A percentile compares a stretch with the other conserved stretches of the same genome.
phyloP scores from a whole-genome alignment of 306 rosid species.

The Quillaja saponaria region DNA sequence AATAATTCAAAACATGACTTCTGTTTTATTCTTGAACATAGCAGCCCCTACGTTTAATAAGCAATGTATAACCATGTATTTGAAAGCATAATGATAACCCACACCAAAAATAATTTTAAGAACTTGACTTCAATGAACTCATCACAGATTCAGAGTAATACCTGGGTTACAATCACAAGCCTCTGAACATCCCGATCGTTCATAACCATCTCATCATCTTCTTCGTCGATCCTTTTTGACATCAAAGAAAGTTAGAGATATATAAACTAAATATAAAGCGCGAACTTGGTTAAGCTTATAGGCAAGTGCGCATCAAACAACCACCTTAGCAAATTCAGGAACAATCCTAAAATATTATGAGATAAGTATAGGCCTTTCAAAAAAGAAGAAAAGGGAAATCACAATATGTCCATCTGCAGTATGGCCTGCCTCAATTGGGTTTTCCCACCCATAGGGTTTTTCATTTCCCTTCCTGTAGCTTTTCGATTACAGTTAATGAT shows the following conservation, averaged over 20 bases:
- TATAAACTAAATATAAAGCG: constrained; percentile 9
- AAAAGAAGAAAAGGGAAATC: no score
- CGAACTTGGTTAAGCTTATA: not conserved
- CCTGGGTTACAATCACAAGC: constrained; percentile 96
- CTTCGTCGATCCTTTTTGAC: constrained; percentile 67
- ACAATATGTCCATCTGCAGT: not conserved
- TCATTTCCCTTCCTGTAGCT: no score
- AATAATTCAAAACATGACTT: no score
- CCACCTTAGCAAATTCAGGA: not conserved
- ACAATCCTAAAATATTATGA: not conserved
- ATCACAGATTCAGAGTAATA: constrained; percentile 41
- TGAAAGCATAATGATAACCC: constrained; percentile 2
- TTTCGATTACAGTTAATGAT: no score
- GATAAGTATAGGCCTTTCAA: no score
- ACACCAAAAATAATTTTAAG: constrained; percentile 5
- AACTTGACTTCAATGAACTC: not conserved
- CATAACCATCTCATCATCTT: constrained; percentile 74
- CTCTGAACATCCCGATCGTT: constrained; percentile 85
- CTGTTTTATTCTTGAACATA: no score
- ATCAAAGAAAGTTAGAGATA: constrained; percentile 35
- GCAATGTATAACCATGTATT: not conserved
- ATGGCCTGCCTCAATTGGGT: no score
- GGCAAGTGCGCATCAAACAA: constrained; percentile 21
- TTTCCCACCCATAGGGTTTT: no score
- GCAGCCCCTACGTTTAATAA: no score